Evolutionary conservation across 192 early-diverging fungal genomes (phyloP).

Genomic region (Helicostylum pulchrum): DNA sequence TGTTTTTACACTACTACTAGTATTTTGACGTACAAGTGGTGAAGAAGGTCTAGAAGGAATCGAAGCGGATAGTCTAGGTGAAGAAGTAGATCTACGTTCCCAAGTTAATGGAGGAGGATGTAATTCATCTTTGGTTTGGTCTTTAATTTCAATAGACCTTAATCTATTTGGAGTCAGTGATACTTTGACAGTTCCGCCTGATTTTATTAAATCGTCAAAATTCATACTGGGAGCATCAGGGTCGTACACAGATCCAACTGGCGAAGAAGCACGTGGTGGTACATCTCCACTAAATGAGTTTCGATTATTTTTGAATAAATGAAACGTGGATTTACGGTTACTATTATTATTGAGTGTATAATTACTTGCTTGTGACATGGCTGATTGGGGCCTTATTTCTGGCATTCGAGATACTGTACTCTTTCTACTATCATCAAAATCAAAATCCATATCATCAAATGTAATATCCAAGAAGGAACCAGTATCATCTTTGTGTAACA

Average conservation of each 20-base stretch:
- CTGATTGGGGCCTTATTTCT: conserved; percentile 11
- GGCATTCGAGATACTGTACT: neutral
- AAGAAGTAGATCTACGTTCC: conserved; percentile 25
- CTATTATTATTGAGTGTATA: conserved; percentile 6
- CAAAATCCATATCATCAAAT: conserved; percentile 32
- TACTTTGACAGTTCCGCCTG: conserved; percentile 52
- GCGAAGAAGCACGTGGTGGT: conserved; percentile 15
- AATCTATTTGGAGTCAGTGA: conserved; percentile 56
- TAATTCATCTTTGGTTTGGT: conserved; percentile 16
- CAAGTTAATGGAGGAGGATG: conserved; percentile 7
- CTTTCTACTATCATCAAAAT: conserved; percentile 16
- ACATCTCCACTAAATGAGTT: conserved; percentile 6
- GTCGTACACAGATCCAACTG: conserved; percentile 27
- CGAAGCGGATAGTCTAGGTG: conserved; percentile 14
- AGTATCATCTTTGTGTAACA: conserved; percentile 16
- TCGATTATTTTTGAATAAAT: conserved; percentile 27
- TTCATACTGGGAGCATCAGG: conserved; percentile 44
- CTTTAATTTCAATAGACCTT: conserved; percentile 53
- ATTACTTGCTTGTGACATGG: conserved; percentile 23
- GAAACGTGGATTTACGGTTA: conserved; percentile 19
- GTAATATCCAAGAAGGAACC: conserved; percentile 23
- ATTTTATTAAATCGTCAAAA: conserved; percentile 51
- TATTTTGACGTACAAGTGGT: neutral
- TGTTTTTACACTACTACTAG: neutral
- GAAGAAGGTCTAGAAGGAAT: neutral